These are phyloP conservation scores for Leccinum griseonigrum DNA, from an alignment of 1,284 basidiomycete species.

Conservation along the genomic window DNA sequence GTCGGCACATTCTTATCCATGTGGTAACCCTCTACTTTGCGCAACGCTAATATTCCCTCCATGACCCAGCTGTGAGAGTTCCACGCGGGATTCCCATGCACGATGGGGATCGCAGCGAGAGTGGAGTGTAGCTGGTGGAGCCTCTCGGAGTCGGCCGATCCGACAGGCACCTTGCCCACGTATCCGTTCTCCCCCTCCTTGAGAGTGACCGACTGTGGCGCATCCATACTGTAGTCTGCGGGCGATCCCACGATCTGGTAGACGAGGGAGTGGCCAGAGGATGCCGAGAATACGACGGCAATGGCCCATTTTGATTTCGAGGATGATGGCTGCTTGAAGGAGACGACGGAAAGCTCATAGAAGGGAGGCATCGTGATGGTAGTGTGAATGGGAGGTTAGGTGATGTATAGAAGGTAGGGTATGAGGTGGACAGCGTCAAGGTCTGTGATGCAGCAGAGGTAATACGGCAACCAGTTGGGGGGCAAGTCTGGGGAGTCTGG, in stretches of 20 bases:
- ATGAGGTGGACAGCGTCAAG: slow-evolving; percentile 3
- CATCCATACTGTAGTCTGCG: slow-evolving; percentile 31
- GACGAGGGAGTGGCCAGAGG: slow-evolving; percentile 30
- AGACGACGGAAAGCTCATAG: slow-evolving; percentile 32
- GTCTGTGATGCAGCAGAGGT: neutral
- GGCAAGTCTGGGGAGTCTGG: neutral
- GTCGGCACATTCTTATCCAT: slow-evolving; percentile 32
- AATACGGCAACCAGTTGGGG: neutral
- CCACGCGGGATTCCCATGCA: slow-evolving; percentile 31
- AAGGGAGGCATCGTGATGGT: slow-evolving; percentile 29
- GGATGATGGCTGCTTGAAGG: slow-evolving; percentile 22
- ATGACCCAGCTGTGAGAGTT: slow-evolving; percentile 31
- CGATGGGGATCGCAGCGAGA: slow-evolving; percentile 25
- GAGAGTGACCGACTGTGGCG: slow-evolving; percentile 32
- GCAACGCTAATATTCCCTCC: slow-evolving; percentile 30
- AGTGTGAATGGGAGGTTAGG: slow-evolving; percentile 1
- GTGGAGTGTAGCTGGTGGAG: slow-evolving; percentile 29
- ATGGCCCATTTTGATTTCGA: slow-evolving; percentile 28
- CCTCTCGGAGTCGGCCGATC: slow-evolving; percentile 28
- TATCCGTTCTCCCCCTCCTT: slow-evolving; percentile 31
- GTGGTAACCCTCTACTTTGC: slow-evolving; percentile 28
- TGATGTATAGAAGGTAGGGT: neutral
- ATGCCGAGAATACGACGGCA: slow-evolving; percentile 28
- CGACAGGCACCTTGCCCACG: slow-evolving; percentile 20
- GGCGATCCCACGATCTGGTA: slow-evolving; percentile 32